Percentiles rank a stretch among this genome's conserved stretches.
Evolutionary conservation across 2,329 filamentous ascomycete genomes (phyloP).

Genomic region (Fusarium solani-melongenae): DNA sequence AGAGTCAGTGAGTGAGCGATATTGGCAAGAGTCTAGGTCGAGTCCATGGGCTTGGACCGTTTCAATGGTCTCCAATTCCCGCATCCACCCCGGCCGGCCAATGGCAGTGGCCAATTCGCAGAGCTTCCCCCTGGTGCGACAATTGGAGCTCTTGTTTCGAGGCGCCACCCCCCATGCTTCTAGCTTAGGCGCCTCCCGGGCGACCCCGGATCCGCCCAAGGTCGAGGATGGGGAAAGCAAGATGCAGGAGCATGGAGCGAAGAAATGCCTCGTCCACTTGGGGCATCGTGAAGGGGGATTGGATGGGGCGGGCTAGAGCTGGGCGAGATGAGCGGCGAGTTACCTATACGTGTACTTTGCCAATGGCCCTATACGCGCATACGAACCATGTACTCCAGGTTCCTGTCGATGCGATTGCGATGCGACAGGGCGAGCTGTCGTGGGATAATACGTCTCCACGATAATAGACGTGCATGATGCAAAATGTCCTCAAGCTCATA

Average conservation of each 20-base stretch:
- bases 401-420: constrained; percentile 17
- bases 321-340: constrained; percentile 5
- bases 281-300: constrained; percentile 25
- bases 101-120: constrained; percentile 29
- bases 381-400: constrained; percentile 9
- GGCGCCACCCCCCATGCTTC: constrained; percentile 18
- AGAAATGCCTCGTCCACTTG: constrained; percentile 46
- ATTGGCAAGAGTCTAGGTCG: constrained; percentile 29
- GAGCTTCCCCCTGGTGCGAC: background rate
- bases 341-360: constrained; percentile 1
- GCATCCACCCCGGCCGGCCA: constrained; percentile 27
- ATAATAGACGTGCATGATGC: constrained; percentile 30
- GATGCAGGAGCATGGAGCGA: constrained; percentile 33
- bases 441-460: constrained; percentile 24
- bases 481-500: constrained; percentile 33
- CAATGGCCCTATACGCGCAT: constrained; percentile 5
- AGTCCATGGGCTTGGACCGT: constrained; percentile 30
- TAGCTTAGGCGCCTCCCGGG: constrained; percentile 42
- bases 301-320: constrained; percentile 10
- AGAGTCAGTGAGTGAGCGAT: constrained; percentile 23
- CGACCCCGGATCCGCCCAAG: constrained; percentile 45
- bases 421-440: constrained; percentile 1
- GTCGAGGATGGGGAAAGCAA: constrained; percentile 40
- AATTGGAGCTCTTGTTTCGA: constrained; percentile 16
- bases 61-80: constrained; percentile 40